Evolutionary conservation across 139 green algal genomes (phyloP), one percentile per base, ranked within the genome.

Genomic region (Eudorina sp.): DNA sequence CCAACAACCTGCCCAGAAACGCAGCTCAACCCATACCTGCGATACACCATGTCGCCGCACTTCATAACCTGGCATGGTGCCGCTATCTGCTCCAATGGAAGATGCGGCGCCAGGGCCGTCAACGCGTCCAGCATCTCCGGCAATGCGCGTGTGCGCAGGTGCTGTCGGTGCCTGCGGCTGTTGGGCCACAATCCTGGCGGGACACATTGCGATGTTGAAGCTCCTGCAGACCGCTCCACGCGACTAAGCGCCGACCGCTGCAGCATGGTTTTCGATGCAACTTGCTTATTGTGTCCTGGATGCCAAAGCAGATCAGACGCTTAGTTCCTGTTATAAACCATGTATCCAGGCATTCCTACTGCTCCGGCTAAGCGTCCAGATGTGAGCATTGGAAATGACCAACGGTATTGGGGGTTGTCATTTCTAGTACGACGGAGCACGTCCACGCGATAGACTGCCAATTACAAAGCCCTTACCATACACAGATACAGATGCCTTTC

Each of bases 1-100:
- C 31, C 78, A 85, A 88, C 78, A 60, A 82, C 34, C 80, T 73
- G 77, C 29, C 53, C 34, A 70, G 19, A 64, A 55, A 53, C 72
- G 64, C 45, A n/a, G 58, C 36, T 27, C 7, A 21, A 46, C 18
- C 5, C 41, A n/a, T 38, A 97, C 96, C 96, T 99, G 41, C 96
- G 87, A 90, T 99, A 92, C 0, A 97, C 85, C 0, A 95, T 88
- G 83, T 99, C 97, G 18, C 97, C 97, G 70, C 97, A 99, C 79
- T 98, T 98, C 94, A 97, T 95, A 6, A 91, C 91, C 16, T 91
- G 95, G 90, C 97, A 99, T 14, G 97, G 96, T 43, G 96, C 85
- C 25, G 93, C 94, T 1, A 99, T 90, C 1, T 93, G 92, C 91
- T 91, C 95, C 68, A 99, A 66, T 2, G 92, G 89, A 48, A 97